Base-by-base conservation (phyloP, 139 green algal genomes). In the Tetradesmus lagerheimii region DNA sequence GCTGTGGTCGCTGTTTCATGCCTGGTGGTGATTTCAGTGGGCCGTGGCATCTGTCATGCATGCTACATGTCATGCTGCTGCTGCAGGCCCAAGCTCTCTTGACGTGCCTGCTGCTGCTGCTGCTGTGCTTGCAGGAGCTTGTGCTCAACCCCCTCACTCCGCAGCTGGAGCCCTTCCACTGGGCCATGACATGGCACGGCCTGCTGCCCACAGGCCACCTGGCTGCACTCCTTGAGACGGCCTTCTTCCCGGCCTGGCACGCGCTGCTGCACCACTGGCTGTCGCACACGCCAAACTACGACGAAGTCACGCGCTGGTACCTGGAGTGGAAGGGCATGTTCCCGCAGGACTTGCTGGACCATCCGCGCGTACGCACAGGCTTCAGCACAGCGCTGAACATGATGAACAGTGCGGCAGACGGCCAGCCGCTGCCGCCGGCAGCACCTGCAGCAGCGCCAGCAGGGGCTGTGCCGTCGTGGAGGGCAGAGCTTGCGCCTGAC, bases 251-350 rank as follows among this genome's bases (percentile, higher is more conserved):
- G 11, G 94, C 95, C 82, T 99, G 95, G 94, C 95, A 96, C 23
- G 81, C 85, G 8, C 93, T 98, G 53, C 94, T 98, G 90, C 92
- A 96, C 43, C 93, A 97, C 89, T 99, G 97, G 98, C 95, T 99
- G 35, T 80, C 80, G 20, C 89, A 92, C 67, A 90, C 35, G 3
- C 95, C 95, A 1, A 94, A 99, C 91, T 97, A 96, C 50, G 97
- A 99, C 83, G 97, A 99, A 91, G 96, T 99, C 47, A 97, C 95
- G 0, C 85, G 93, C 29, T 99, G 97, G 97, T 99, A 99, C 94
- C 93, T 98, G 38, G 95, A 94, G 20, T 99, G 98, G 98, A 99
- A 99, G 92, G 91, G 80, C 35, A 35, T 93, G 53, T 92, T 97
- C 38, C 87, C 91, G 4, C 88, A 94, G 79, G 89, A 93, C 29